phyloP scores from a whole-genome alignment of 2,329 filamentous ascomycete species.

The Ascomycota sp. region DNA sequence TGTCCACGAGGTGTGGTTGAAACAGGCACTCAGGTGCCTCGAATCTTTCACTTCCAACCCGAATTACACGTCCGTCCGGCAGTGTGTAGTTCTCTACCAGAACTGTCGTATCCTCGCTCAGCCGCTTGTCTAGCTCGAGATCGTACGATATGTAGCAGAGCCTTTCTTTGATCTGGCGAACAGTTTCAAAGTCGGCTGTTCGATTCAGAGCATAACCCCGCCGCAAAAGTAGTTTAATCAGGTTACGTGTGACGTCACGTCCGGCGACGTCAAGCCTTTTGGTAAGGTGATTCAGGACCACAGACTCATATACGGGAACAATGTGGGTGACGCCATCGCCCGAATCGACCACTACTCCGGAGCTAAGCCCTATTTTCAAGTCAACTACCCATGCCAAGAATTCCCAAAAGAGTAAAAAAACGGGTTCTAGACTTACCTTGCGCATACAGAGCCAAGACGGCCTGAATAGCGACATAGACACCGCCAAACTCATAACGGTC shows the following conservation, averaged over 20 bases:
- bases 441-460: conserved; percentile 85
- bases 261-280: conserved; percentile 86
- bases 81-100: conserved; percentile 95
- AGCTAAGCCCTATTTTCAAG: conserved; percentile 44
- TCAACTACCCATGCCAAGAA: not conserved
- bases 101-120: conserved; percentile 93
- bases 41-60: conserved; percentile 90
- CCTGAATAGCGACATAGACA: conserved; percentile 95
- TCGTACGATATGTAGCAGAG: conserved; percentile 99
- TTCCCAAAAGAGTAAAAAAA: too few relatives aligned
- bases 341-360: conserved; percentile 94
- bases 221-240: conserved; percentile 84
- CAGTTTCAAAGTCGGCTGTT: conserved; percentile 96
- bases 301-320: conserved; percentile 94
- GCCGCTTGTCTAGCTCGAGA: conserved; percentile 81
- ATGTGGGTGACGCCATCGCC: conserved; percentile 98
- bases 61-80: conserved; percentile 86
- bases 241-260: conserved; percentile 91
- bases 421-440: conserved; percentile 68
- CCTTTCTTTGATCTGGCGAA: conserved; percentile 99
- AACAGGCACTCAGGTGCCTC: conserved; percentile 96
- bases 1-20: conserved; percentile 94
- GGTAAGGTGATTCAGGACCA: conserved; percentile 92
- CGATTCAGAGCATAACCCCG: conserved; percentile 93
- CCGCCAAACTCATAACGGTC: conserved; percentile 91